Conservation (phyloP, 176 grass and related monocot genomes). For the Rhynchospora tenuis region DNA sequence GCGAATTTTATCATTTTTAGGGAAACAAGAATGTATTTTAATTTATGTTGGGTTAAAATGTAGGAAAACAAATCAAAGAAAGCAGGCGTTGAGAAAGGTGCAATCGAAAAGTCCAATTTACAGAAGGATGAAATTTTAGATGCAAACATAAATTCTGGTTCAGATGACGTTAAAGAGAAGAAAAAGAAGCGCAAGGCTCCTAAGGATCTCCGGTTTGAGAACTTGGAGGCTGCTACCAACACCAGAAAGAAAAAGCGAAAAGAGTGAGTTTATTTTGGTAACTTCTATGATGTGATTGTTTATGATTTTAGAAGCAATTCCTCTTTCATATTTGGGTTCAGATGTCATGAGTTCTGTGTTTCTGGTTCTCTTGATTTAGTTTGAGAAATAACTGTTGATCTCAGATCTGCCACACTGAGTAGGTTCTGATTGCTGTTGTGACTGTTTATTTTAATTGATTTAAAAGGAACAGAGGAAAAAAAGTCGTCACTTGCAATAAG, state of each 20-base stretch:
- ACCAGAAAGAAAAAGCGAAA: conserved; percentile 84
- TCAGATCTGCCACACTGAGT: not conserved
- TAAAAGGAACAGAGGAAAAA: too few species aligned
- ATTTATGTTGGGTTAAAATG: not conserved
- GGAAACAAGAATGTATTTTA: not conserved
- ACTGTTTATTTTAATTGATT: not conserved
- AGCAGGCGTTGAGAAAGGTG: not conserved
- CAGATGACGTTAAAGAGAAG: conserved; percentile 26
- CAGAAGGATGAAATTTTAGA: conserved; percentile 18
- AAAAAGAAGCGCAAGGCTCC: conserved; percentile 21
- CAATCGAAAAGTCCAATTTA: conserved; percentile 17
- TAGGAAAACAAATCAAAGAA: conserved; percentile 31
- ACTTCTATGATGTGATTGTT: not conserved
- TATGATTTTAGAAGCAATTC: not conserved
- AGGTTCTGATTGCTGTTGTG: not conserved
- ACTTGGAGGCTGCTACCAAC: conserved; percentile 40
- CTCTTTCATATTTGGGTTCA: not conserved
- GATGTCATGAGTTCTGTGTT: not conserved
- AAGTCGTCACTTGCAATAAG: too few species aligned
- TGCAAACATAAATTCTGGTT: conserved; percentile 18
- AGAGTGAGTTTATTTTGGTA: conserved; percentile 44
- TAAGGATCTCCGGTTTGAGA: conserved; percentile 71
- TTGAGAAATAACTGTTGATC: not conserved
- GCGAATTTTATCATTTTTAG: not conserved
- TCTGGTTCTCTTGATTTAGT: not conserved